Evolutionary conservation across 169 alveolate genomes (phyloP), one percentile per base, ranked within the genome.

Genomic region (Babesia divergens): DNA sequence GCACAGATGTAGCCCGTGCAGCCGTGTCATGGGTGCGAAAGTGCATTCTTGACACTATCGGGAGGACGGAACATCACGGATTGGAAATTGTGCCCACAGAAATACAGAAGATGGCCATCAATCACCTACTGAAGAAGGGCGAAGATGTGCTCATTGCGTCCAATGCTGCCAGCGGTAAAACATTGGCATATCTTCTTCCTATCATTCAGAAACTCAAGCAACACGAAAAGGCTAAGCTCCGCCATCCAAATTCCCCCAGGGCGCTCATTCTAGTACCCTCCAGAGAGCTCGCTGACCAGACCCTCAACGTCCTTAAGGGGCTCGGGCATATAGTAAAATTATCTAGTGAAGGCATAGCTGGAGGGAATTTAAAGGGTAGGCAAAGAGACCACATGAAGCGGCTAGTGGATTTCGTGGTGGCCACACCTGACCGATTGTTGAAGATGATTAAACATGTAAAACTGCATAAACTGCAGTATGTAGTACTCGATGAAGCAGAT

Each of bases 351-450:
- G 26, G 56, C 6, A 22, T 77, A 16, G 40, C 83, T 3, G 80
- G 80, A 9, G 86, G 83, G n/a, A 7, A 11, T 18, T 52, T 28
- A 18, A 44, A 38, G 44, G 74, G 72, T 2, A 53, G 24, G 20
- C 79, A 65, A 20, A 53, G 74, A 76, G 64, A 65, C 49, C 29
- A 77, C 22, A 66, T 66, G 67, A 69, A 77, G 34, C 50, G 77
- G 43, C 69, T 77, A 8, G 86, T 77, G 31, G 86, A 77, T 42
- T 38, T 77, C 7, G 86, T 77, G n/a, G 82, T 77, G 20, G 82
- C 79, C 20, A 77, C 83, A 9, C 86, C 86, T 26, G 79, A 53
- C 0, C 24, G 83, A 7, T 26, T 77, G 32, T 29, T 42, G 37
- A 59, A 59, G 31, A 65, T 54, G 67, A 51, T 37, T 18, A 77